Conservation (phyloP, 1,284 basidiomycete genomes). For the Cryptococcus maquisensis region DNA sequence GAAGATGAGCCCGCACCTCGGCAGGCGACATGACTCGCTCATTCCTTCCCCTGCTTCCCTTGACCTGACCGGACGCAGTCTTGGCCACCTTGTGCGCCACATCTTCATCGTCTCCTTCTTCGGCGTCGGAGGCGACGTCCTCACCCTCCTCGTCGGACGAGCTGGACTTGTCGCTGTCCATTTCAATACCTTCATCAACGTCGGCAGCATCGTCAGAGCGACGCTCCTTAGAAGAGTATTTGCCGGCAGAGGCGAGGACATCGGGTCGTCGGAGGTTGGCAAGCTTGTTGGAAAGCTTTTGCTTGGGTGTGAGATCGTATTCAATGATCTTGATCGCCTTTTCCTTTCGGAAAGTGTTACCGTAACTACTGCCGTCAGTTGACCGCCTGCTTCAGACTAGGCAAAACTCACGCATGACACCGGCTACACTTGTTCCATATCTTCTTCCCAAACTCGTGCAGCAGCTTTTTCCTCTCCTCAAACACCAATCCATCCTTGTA, state of each 20-base stretch:
- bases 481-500: slow-evolving; percentile 89
- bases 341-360: slow-evolving; percentile 87
- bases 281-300: slow-evolving; percentile 63
- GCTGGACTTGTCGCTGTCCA: slow-evolving; percentile 47
- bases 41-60: slow-evolving; percentile 68
- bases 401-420: slow-evolving; percentile 70
- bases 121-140: slow-evolving; percentile 36
- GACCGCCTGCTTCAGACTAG: background rate
- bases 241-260: slow-evolving; percentile 54
- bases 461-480: slow-evolving; percentile 76
- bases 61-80: slow-evolving; percentile 71
- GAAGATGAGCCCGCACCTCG: slow-evolving; percentile 90
- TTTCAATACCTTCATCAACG: slow-evolving; percentile 44
- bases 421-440: slow-evolving; percentile 65
- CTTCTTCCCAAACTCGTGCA: slow-evolving; percentile 73
- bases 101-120: slow-evolving; percentile 56
- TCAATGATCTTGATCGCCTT: slow-evolving; percentile 93
- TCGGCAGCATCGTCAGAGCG: slow-evolving; percentile 23
- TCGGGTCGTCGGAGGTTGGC: slow-evolving; percentile 63
- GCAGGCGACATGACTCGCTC: slow-evolving; percentile 86
- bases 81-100: slow-evolving; percentile 56
- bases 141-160: slow-evolving; percentile 50
- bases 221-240: slow-evolving; percentile 12
- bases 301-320: slow-evolving; percentile 76
- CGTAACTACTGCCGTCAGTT: slow-evolving; percentile 54